phyloP scores from a whole-genome alignment of 257 asterid species.

The Scutellaria baicalensis region DNA sequence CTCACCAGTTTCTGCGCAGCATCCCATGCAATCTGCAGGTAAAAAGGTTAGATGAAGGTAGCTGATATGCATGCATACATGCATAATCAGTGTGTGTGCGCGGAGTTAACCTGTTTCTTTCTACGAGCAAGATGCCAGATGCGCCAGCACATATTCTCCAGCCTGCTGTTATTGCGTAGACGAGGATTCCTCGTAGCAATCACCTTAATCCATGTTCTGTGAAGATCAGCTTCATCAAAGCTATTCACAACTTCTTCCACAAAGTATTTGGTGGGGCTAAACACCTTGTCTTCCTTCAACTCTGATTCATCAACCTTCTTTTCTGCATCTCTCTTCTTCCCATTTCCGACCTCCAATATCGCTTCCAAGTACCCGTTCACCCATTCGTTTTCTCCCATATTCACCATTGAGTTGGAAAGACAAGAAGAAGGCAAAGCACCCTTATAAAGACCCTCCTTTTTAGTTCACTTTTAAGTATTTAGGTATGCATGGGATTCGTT shows the following conservation, averaged over 20 bases:
- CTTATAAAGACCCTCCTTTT: slow-evolving; percentile 25
- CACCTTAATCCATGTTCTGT: slow-evolving; percentile 68
- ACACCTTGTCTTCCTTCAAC: slow-evolving; percentile 27
- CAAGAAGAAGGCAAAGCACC: slow-evolving; percentile 14
- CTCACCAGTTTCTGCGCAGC: slow-evolving; percentile 41
- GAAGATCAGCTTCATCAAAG: slow-evolving; percentile 65
- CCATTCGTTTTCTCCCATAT: slow-evolving; percentile 62
- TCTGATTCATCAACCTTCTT: slow-evolving; percentile 13
- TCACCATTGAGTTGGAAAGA: slow-evolving; percentile 17
- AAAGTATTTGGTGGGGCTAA: slow-evolving; percentile 60
- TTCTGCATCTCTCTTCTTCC: not conserved
- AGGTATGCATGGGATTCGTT: slow-evolving; percentile 19
- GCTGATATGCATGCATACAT: not conserved
- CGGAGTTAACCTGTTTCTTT: slow-evolving; percentile 49
- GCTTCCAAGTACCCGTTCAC: slow-evolving; percentile 72
- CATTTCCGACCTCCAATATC: slow-evolving; percentile 46
- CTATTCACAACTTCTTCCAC: slow-evolving; percentile 58
- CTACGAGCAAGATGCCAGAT: slow-evolving; percentile 74
- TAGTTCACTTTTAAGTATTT: not conserved
- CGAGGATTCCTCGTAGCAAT: slow-evolving; percentile 58
- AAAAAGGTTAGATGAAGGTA: not conserved
- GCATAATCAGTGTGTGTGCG: not conserved
- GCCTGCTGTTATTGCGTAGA: slow-evolving; percentile 57
- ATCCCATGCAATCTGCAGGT: slow-evolving; percentile 59
- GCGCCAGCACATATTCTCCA: slow-evolving; percentile 79